These are phyloP conservation scores for Agrostemma githago DNA, from an alignment of 148 eudicot species.

Conservation along the genomic window DNA sequence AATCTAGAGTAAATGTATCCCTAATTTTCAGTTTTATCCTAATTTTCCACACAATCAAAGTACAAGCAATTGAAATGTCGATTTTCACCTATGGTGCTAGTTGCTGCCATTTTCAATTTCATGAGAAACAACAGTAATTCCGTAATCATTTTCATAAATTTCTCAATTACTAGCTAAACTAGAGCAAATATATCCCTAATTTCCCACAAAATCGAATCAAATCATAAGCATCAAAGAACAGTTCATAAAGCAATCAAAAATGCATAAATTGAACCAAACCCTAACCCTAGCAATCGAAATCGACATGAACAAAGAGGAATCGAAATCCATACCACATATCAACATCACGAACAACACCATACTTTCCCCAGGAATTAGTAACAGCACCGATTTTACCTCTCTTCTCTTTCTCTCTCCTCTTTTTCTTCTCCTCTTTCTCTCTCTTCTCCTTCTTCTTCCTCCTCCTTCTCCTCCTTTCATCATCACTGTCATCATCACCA, in stretches of 20 bases:
- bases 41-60: not conserved
- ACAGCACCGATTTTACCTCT: conserved; percentile 70
- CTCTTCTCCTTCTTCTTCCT: conserved; percentile 26
- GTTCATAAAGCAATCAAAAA: no score
- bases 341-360: conserved; percentile 70
- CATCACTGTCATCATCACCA: conserved; percentile 20
- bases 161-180: not conserved
- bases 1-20: not conserved
- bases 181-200: not conserved
- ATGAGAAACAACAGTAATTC: not conserved
- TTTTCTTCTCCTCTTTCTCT: conserved; percentile 31
- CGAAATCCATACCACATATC: conserved; percentile 78
- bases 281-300: conserved; percentile 12
- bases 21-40: no score
- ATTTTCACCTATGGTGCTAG: not conserved
- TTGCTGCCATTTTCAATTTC: not conserved
- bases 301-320: not conserved
- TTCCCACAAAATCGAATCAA: not conserved
- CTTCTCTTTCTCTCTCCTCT: conserved; percentile 44
- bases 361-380: conserved; percentile 87
- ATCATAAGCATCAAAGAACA: no score
- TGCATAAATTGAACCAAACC: conserved; percentile 1
- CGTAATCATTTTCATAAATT: not conserved
- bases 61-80: not conserved
- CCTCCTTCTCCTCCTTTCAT: conserved; percentile 24